These are phyloP conservation scores for Claviceps cyperi DNA, from an alignment of 2,329 filamentous ascomycete species.

Conservation along the genomic window DNA sequence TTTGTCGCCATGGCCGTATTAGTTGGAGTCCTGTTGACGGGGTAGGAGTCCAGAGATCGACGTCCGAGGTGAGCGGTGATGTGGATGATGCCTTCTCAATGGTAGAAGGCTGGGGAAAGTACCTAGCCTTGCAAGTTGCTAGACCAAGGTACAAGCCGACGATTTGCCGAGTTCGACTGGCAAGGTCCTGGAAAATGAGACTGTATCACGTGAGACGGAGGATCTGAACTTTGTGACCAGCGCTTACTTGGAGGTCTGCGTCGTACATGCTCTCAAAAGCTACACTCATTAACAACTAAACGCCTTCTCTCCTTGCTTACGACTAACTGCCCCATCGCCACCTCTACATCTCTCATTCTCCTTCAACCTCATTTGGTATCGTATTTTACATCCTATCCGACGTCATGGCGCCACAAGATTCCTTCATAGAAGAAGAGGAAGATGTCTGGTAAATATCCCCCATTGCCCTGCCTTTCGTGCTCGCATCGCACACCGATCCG, in stretches of 20 bases:
- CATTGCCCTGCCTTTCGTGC: not conserved
- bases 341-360: constrained; percentile 6
- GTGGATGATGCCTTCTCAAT: not conserved
- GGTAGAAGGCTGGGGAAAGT: not conserved
- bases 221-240: constrained; percentile 8
- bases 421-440: constrained; percentile 58
- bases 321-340: constrained; percentile 4
- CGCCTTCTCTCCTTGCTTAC: constrained; percentile 9
- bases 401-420: constrained; percentile 53
- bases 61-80: not conserved
- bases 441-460: constrained; percentile 44
- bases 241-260: constrained; percentile 7
- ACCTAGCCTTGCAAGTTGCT: not conserved
- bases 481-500: not conserved
- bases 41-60: constrained; percentile 6
- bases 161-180: constrained; percentile 15
- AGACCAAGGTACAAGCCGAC: constrained; percentile 10
- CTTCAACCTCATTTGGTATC: constrained; percentile 9
- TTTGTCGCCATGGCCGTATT: constrained; percentile 43
- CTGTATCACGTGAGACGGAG: constrained; percentile 2
- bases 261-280: constrained; percentile 10
- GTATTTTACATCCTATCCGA: constrained; percentile 8
- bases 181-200: not conserved
- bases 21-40: constrained; percentile 30
- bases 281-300: constrained; percentile 5